Conservation (phyloP, 2,329 filamentous ascomycete species). For the Epichloe coenophiala region DNA sequence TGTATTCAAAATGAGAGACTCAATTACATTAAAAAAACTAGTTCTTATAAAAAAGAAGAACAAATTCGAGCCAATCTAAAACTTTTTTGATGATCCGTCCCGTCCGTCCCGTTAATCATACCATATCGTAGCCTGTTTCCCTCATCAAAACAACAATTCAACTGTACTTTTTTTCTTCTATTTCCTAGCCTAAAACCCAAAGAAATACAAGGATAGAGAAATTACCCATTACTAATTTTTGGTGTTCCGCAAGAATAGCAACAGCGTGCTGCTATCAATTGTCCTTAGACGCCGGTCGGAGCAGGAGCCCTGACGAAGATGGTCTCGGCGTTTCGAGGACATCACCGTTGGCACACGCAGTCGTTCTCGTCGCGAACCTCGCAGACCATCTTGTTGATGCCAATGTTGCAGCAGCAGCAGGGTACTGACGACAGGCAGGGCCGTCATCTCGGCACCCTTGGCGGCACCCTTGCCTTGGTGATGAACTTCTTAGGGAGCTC, state of each 20-base stretch:
- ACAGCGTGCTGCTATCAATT: neutral
- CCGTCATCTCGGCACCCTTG: neutral
- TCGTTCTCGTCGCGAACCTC: slow-evolving; percentile 6
- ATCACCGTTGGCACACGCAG: slow-evolving; percentile 11
- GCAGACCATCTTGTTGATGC: slow-evolving; percentile 10
- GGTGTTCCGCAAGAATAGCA: neutral
- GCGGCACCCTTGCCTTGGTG: neutral
- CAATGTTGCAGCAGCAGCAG: slow-evolving; percentile 13
- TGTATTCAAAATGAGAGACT: neutral
- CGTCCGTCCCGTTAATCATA: neutral
- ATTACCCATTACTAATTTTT: neutral
- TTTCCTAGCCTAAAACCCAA: neutral
- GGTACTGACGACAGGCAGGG: neutral
- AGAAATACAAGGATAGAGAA: neutral
- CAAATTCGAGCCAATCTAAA: neutral
- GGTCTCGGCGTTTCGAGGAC: slow-evolving; percentile 4
- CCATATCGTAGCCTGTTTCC: neutral
- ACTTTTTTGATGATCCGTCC: neutral
- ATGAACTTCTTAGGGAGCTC: neutral
- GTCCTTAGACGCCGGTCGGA: neutral
- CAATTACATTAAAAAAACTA: neutral
- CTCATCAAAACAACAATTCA: neutral
- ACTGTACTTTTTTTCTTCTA: neutral
- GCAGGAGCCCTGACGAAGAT: neutral
- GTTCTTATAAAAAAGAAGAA: neutral